Base-by-base conservation (phyloP, 2,329 filamentous ascomycete species). In the Fusarium compactum region DNA sequence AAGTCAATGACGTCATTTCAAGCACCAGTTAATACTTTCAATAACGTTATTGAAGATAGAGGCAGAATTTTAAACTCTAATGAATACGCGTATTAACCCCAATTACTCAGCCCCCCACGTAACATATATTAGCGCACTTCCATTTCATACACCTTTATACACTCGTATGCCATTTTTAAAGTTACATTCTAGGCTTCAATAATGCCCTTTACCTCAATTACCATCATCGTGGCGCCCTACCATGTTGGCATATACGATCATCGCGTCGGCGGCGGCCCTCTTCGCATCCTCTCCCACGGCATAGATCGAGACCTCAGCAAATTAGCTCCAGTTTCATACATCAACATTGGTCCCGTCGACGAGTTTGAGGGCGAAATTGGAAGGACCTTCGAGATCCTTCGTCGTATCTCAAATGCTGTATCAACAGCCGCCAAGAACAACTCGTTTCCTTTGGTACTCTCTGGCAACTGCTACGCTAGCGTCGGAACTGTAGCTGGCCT, bases 91-190 rank as follows among this genome's bases (percentile, higher is more conserved):
- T n/a, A n/a, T 38, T 2, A 11, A 6, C 6, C 4, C 34, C 34
- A 38, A n/a, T 38, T n/a, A 38, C 18, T 38, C 34, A 38, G 34
- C 34, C 3, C 18, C 34, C 18, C 18, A 1, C 34, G 1, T 7
- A 11, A 1, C 5, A 10, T 6, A 11, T 3, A 11, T n/a, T 11
- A 38, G 34, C 34, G 18, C 34, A n/a, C 34, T n/a, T 7, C 18
- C 10, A 11, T 9, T 18, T 38, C 9, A 38, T 6, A 38, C 18
- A n/a, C n/a, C 0, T n/a, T 0, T 1, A 38, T n/a, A n/a, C 1
- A 11, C n/a, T 4, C 5, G 5, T 38, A 38, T 11, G 8, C 2
- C 8, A 34, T 34, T 3, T 18, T 2, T 1, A 18, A 34, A 6
- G 5, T 18, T 10, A 4, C 16, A 38, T 11, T 6, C 18, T 2